Evolutionary conservation across 768 basidiomycete species (phyloP).

Genomic region (Galerina marginata): DNA sequence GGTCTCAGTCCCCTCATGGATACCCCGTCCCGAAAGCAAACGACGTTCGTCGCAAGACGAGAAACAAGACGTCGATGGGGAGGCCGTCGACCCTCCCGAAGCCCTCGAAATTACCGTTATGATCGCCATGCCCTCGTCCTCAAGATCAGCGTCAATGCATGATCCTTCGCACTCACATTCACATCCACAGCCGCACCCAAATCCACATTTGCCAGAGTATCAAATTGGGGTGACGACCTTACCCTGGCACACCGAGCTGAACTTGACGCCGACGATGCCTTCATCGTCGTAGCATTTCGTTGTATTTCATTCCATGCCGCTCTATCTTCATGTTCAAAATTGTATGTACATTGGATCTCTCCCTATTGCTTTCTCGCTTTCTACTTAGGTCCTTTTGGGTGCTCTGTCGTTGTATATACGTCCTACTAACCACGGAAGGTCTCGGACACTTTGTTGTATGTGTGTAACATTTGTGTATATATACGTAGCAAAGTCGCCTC

Average conservation of each 20-base stretch:
- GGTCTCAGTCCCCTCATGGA: neutral
- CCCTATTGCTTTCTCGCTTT: neutral
- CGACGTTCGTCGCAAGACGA: slow-evolving; percentile 4
- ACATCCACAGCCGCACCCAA: neutral
- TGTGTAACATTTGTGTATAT: neutral
- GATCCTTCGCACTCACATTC: neutral
- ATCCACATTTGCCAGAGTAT: slow-evolving; percentile 34
- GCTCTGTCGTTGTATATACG: neutral
- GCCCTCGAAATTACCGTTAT: slow-evolving; percentile 46
- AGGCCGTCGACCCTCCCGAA: slow-evolving; percentile 13
- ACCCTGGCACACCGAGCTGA: slow-evolving; percentile 34
- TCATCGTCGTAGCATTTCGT: neutral
- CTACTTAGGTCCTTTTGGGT: neutral
- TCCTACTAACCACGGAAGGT: neutral
- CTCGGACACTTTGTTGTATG: neutral
- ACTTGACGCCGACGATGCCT: neutral
- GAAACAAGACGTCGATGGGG: neutral
- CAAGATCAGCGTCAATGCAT: neutral
- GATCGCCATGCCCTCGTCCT: slow-evolving; percentile 49
- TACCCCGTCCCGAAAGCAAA: neutral
- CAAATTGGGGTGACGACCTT: slow-evolving; percentile 50
- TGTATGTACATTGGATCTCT: neutral
- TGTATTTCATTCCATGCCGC: neutral
- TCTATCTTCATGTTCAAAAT: neutral
- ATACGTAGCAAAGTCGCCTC: neutral